Base-by-base conservation (phyloP, 257 asterid species). In the Capsicum chinense region DNA sequence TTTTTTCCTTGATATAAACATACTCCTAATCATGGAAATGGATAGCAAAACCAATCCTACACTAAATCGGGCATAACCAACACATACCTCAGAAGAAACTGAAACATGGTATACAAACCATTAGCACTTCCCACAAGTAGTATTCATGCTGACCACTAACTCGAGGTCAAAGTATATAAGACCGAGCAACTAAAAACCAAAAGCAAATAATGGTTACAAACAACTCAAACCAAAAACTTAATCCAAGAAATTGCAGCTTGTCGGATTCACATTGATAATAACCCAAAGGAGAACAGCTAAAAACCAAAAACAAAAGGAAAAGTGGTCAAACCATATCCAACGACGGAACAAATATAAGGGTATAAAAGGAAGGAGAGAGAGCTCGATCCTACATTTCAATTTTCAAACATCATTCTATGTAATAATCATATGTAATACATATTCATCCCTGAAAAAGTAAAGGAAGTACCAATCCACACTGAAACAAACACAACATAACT, bases 21-120 rank as follows among this genome's bases (percentile, higher is more conserved):
- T 44, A 16, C 9, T 19, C 56, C 79, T 70, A 17, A 42, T 9
- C 79, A 71, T 44, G 57, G 17, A 71, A 71, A 71, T 44, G 79
- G 37, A 70, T 21, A 74, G 44, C 39, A n/a, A 21, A 74, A 13
- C 58, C 44, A 50, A 48, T 15, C 21, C 13, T 16, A 16, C 44
- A 13, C 14, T 21, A 62, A 74, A 74, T 21, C 7, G 16, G 3
- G 37, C 47, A 21, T 13, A 21, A 74, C 71, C 63, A 26, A 58
- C 69, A 85, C 71, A 9, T 76, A 59, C 82, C 82, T 47, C 64
- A 81, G 33, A 60, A 83, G 11, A 57, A 37, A 47, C 44, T 71
- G 58, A 71, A 48, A 59, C 83, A 59, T 33, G 50, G 79, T 68
- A 13, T 6, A 50, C 81, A 17, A 59, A 82, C 84, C 79, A 14